Conservation (phyloP, 2,329 filamentous ascomycete species). For the Rhynchosporium graminicola region DNA sequence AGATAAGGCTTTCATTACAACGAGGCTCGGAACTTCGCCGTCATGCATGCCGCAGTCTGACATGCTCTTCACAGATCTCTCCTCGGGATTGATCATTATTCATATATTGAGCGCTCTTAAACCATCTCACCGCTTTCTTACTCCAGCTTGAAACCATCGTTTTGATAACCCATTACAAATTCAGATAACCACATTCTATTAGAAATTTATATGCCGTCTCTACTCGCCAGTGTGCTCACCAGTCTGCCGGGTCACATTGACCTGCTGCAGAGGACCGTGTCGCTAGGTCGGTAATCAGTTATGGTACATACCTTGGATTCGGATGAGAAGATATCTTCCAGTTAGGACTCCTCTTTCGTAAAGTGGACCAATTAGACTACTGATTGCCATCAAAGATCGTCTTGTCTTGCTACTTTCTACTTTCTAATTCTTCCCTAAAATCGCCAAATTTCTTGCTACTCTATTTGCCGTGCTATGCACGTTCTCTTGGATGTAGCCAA, state of each 20-base stretch:
- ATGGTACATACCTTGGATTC: background rate
- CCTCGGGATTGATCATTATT: background rate
- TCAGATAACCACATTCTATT: background rate
- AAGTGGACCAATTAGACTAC: background rate
- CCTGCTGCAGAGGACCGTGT: background rate
- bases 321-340: background rate
- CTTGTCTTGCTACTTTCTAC: background rate
- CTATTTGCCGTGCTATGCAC: slow-evolving; percentile 9
- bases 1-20: background rate
- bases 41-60: background rate
- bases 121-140: background rate
- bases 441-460: background rate
- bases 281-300: background rate
- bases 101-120: background rate
- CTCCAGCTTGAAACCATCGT: background rate
- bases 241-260: slow-evolving; percentile 2
- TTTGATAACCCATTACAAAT: background rate
- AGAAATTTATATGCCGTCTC: background rate
- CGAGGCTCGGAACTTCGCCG: background rate
- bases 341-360: background rate
- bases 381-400: background rate
- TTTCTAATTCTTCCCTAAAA: background rate
- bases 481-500: slow-evolving; percentile 8
- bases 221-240: background rate
- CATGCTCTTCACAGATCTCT: background rate